Evolutionary conservation across 306 rosid species (phyloP).

Genomic region (Cicer chorassanicum): DNA sequence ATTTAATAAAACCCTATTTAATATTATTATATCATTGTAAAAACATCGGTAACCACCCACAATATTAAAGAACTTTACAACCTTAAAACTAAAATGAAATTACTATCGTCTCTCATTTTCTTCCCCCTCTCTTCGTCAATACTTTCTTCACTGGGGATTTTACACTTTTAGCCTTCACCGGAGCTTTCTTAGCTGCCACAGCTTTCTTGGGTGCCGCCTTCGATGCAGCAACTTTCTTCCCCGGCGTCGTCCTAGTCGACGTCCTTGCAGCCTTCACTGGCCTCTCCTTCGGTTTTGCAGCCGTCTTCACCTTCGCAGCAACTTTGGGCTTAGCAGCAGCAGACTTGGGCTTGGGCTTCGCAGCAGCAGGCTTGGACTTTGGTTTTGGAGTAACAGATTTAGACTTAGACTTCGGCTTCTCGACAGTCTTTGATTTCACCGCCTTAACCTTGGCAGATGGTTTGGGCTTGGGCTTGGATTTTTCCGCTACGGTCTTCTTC

Average conservation of each 20-base stretch:
- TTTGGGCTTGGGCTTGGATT: conserved; percentile 46
- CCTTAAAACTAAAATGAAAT: conserved; percentile 52
- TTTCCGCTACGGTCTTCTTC: conserved; percentile 52
- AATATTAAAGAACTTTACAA: conserved; percentile 53
- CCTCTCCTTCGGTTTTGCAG: conserved; percentile 39
- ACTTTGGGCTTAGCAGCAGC: not conserved
- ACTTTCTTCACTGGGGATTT: conserved; percentile 62
- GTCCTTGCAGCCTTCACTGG: conserved; percentile 70
- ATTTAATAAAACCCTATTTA: too few species aligned
- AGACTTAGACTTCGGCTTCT: not conserved
- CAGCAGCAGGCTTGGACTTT: not conserved
- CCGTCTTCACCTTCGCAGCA: not conserved
- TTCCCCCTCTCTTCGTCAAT: conserved; percentile 54
- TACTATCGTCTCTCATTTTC: conserved; percentile 51
- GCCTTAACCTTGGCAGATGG: not conserved
- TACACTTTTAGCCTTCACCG: conserved; percentile 53
- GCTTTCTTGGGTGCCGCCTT: conserved; percentile 70
- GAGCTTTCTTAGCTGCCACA: conserved; percentile 53
- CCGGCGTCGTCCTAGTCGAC: conserved; percentile 70
- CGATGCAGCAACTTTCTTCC: conserved; percentile 58
- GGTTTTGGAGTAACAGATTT: not conserved
- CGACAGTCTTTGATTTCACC: too few species aligned
- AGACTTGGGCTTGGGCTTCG: conserved; percentile 1
- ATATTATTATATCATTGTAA: too few species aligned
- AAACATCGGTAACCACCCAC: too few species aligned